Evolutionary conservation across 192 early-diverging fungal genomes (phyloP).

Genomic region (Lunasporangiospora selenospora): DNA sequence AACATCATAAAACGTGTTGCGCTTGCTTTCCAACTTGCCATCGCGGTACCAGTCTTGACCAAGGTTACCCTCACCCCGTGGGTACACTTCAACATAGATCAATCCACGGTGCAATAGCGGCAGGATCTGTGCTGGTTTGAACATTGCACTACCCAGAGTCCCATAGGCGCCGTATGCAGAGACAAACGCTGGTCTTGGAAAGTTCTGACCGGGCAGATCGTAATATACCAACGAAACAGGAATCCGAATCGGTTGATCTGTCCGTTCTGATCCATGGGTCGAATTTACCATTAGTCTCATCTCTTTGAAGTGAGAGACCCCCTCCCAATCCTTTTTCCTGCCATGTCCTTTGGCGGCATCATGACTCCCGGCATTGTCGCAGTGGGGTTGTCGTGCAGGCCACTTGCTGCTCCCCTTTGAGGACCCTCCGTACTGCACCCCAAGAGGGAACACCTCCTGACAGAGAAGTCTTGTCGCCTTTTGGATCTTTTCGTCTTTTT

Average conservation of each 20-base stretch:
- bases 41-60: conserved; percentile 25
- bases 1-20: conserved; percentile 39
- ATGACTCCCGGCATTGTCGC: no score
- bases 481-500: conserved; percentile 1
- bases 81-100: conserved; percentile 19
- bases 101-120: conserved; percentile 31
- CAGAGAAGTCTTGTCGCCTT: conserved; percentile 27
- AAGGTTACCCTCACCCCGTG: conserved; percentile 32
- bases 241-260: conserved; percentile 3
- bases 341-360: no score
- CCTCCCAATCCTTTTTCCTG: no score
- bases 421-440: conserved; percentile 28
- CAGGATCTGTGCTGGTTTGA: conserved; percentile 6
- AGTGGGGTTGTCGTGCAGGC: no score
- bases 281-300: conserved; percentile 30
- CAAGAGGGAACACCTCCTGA: conserved; percentile 19
- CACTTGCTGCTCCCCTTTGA: not conserved
- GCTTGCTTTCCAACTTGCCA: conserved; percentile 20
- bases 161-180: conserved; percentile 36
- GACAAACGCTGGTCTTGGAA: conserved; percentile 29
- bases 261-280: conserved; percentile 11
- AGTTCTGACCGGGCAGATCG: conserved; percentile 1
- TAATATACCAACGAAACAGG: conserved; percentile 29
- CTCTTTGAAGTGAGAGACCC: conserved; percentile 32
- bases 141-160: conserved; percentile 11